Conservation (phyloP, 2,329 filamentous ascomycete genomes). For the Fonsecaea monophora region DNA sequence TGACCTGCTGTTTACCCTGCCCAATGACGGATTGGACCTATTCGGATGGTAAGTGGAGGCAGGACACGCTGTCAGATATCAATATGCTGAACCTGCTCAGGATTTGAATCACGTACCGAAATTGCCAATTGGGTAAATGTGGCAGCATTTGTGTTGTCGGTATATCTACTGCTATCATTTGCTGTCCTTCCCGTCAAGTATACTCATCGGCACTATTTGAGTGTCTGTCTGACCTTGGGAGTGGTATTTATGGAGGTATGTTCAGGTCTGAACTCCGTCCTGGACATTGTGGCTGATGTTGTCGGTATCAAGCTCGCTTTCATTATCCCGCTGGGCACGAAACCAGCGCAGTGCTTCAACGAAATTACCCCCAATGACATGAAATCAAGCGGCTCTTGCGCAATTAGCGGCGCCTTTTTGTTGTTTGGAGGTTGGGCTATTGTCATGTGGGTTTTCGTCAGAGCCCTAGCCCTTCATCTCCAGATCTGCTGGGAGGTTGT, state of each 20-base stretch:
- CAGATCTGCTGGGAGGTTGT: constrained; percentile 98
- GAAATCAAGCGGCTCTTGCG: constrained; percentile 80
- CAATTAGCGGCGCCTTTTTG: constrained; percentile 84
- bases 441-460: constrained; percentile 88
- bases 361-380: constrained; percentile 93
- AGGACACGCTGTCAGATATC: background rate
- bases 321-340: constrained; percentile 80
- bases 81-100: constrained; percentile 42
- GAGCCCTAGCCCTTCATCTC: constrained; percentile 88
- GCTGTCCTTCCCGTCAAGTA: constrained; percentile 80
- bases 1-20: constrained; percentile 86
- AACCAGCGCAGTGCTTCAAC: constrained; percentile 84
- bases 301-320: constrained; percentile 73
- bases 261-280: constrained; percentile 34
- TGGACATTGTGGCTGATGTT: constrained; percentile 27
- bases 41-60: constrained; percentile 56
- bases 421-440: constrained; percentile 84
- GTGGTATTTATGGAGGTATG: constrained; percentile 81
- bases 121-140: constrained; percentile 86
- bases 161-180: constrained; percentile 82
- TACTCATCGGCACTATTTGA: constrained; percentile 91
- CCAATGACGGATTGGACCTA: constrained; percentile 81
- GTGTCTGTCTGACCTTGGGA: constrained; percentile 79
- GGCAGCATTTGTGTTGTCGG: constrained; percentile 71
- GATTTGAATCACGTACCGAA: constrained; percentile 63